Evolutionary conservation across 345 rosid species (phyloP).

Genomic region (Schrenkiella parvula): DNA sequence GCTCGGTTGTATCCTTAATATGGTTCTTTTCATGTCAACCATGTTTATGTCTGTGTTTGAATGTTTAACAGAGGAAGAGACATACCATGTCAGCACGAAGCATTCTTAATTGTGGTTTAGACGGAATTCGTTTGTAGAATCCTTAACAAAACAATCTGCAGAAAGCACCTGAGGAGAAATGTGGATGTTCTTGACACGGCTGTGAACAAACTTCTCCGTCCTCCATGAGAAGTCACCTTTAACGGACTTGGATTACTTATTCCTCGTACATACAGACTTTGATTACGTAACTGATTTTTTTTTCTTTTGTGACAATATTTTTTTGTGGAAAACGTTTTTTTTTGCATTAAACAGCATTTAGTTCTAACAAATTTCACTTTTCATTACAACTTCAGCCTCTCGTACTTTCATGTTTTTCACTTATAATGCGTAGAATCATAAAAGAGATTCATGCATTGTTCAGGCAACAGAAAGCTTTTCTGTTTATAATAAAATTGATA

Average conservation of each 20-base stretch:
- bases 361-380: not conserved
- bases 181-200: slow-evolving; percentile 81
- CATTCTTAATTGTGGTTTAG: not conserved
- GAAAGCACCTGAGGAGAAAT: slow-evolving; percentile 75
- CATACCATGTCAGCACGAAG: not conserved
- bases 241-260: not conserved
- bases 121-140: not conserved
- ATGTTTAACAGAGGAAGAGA: not conserved
- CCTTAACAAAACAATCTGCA: slow-evolving; percentile 43
- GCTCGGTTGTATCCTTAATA: slow-evolving; percentile 78
- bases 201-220: slow-evolving; percentile 63
- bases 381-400: not conserved
- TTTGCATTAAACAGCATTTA: not conserved
- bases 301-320: not conserved
- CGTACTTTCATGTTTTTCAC: no score
- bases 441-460: no score
- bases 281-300: not conserved
- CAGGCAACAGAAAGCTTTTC: no score
- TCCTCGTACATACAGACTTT: slow-evolving; percentile 9
- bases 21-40: not conserved
- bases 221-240: slow-evolving; percentile 40
- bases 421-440: no score
- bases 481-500: no score
- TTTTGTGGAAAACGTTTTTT: not conserved
- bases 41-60: slow-evolving; percentile 2